Evolutionary conservation across 148 eudicot genomes (phyloP), one percentile per base, ranked within the genome.

Genomic region (Camellia japonica): DNA sequence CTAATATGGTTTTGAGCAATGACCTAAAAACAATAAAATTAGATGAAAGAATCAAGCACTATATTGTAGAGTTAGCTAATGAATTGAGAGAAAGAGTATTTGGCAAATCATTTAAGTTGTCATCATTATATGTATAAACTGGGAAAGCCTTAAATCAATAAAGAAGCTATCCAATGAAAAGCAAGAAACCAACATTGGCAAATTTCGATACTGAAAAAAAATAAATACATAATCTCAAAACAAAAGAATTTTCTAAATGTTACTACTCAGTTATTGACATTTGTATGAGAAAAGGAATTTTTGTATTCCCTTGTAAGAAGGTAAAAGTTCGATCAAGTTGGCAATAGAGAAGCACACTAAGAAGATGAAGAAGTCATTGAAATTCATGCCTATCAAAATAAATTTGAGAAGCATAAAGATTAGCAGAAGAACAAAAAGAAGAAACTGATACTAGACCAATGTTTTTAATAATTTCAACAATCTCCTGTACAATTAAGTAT

Each of bases 351-450:
- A 86, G 78, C 88, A 92, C 77, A 83, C 82, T 62, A 91, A 74
- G 89, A 96, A 92, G 82, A 88, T 85, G 89, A 94, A 93, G 91
- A 92, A 91, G 84, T 96, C 98, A 61, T 74, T 71, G 82, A 96
- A 92, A 85, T 93, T 91, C 98, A 96, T 96, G 80, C 99, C 99
- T 95, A 81, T 42, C 77, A 80, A 51, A 71, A 64, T 11, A 72
- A 73, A 82, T 10, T 60, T 30, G 54, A 59, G 59, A 75, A 60
- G 68, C 52, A 44, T 8, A 64, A 18, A 74, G 47, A 60, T 58
- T 59, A 60, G 67, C 0, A 6, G 41, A 18, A 42, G 54, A 58
- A 18, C 67, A 42, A 58, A 41, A 55, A 56, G 14, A 18, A 74
- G 65, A 12, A 30, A 73, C 19, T 72, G 44, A 69, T 10, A 23